Evolutionary conservation across 2,329 filamentous ascomycete species (phyloP).

Genomic region (Paraphaeosphaeria sporulosa): DNA sequence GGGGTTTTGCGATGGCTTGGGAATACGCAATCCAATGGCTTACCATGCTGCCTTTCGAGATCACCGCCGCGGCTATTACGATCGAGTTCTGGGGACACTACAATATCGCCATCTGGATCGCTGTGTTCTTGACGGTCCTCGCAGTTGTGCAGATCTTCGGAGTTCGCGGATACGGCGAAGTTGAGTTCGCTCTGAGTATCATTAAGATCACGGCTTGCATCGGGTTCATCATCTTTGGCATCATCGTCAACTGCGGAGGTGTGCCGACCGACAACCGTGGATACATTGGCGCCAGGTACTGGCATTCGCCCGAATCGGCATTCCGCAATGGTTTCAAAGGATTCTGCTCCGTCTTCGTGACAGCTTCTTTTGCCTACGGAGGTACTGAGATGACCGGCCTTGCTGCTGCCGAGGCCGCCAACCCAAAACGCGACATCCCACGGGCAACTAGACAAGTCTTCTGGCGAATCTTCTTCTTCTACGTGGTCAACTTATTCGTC

Average conservation of each 20-base stretch:
- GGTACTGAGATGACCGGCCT: conserved; percentile 69
- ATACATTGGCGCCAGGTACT: conserved; percentile 68
- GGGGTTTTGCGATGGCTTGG: conserved; percentile 48
- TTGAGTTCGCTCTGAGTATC: conserved; percentile 65
- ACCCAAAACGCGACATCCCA: conserved; percentile 57
- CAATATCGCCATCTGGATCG: conserved; percentile 36
- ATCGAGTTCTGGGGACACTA: conserved; percentile 11
- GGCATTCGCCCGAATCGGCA: conserved; percentile 61
- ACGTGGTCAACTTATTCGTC: conserved; percentile 51
- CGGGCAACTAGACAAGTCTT: conserved; percentile 54
- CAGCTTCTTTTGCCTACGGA: conserved; percentile 67
- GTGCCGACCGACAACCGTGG: conserved; percentile 63
- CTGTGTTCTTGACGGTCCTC: conserved; percentile 38
- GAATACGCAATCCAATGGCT: conserved; percentile 44
- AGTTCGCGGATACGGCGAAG: conserved; percentile 45
- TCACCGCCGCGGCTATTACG: conserved; percentile 35
- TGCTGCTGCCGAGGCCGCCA: conserved; percentile 63
- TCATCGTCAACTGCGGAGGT: conserved; percentile 66
- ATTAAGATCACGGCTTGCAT: conserved; percentile 66
- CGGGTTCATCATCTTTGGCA: conserved; percentile 71
- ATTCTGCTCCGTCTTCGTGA: conserved; percentile 69
- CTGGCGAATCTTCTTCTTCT: conserved; percentile 54
- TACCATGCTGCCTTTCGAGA: conserved; percentile 43
- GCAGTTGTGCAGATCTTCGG: conserved; percentile 42
- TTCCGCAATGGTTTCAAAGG: conserved; percentile 67